These are phyloP conservation scores for Leishmania mexicana DNA, from an alignment of 208 protist species.

Conservation along the genomic window DNA sequence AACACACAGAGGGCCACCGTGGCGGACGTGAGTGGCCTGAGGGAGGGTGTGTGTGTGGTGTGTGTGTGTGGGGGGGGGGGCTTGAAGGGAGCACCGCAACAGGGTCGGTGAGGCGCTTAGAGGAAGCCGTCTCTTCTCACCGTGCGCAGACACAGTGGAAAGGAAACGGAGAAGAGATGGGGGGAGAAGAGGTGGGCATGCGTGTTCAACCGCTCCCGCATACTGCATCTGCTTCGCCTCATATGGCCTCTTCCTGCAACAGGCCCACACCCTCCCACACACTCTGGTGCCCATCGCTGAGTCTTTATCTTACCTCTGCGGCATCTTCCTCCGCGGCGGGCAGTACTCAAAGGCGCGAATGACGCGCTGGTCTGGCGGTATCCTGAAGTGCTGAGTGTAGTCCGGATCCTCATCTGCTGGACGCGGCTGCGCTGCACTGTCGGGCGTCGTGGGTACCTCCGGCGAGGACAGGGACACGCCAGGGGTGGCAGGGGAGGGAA, in stretches of 20 bases:
- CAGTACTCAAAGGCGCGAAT: constrained; percentile 72
- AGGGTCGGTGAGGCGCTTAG: neutral
- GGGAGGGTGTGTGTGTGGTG: no score
- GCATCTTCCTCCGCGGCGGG: constrained; percentile 29
- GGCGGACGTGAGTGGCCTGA: no score
- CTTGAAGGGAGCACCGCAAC: neutral
- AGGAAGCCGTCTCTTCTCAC: neutral
- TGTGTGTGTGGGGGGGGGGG: no score
- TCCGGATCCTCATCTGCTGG: constrained; percentile 20
- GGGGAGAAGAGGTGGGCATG: no score
- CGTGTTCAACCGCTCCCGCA: neutral
- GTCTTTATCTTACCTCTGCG: neutral
- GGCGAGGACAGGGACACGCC: neutral
- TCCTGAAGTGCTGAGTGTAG: constrained; percentile 40
- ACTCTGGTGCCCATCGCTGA: neutral
- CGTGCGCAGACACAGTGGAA: no score
- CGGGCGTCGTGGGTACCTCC: neutral
- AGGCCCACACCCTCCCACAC: neutral
- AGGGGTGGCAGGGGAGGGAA: neutral
- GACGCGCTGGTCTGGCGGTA: constrained; percentile 47
- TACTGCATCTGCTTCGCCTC: neutral
- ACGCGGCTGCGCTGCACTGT: neutral
- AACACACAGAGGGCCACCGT: neutral
- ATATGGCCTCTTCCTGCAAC: neutral
- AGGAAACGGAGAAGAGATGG: neutral